Base-by-base conservation (phyloP, 2,329 filamentous ascomycete genomes). In the Venturia asperata region DNA sequence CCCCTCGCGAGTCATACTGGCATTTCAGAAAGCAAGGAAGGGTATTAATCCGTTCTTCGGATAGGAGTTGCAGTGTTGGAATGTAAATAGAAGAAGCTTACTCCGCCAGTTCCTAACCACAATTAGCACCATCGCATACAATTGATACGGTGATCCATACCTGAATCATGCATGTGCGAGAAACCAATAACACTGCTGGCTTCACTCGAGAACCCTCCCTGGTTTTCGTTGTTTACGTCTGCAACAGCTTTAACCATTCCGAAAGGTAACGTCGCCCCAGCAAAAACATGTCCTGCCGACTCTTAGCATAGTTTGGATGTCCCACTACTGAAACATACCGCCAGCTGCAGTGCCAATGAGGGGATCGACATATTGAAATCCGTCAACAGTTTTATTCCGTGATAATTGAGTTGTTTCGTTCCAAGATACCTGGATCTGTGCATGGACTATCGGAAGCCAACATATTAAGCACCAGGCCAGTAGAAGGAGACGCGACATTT, bases 121-220 rank as follows among this genome's bases (percentile, higher is more conserved):
- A 73, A 72, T 75, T 71, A 13, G 74, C 67, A 17, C 70, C 70
- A 15, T 9, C 2, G 42, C 47, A 30, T 42, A 17, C 41, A 49
- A 42, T 62, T 66, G 47, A 64, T 69, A 67, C 73, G 70, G 27
- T 72, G 69, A 30, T 72, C 11, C 72, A 70, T 72, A 73, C 72
- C 63, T 73, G 74, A 37, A 71, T 83, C 81, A 70, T 84, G 82
- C 77, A 82, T 81, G 21, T 72, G 72, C 34, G 73, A 76, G 67
- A 80, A 79, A 9, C 77, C 78, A 19, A 76, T 79, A 30, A 80
- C 73, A 24, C n/a, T 27, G 19, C 73, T 75, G 10, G 71, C 72
- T 52, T 79, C 77, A 5, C 77, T 79, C 5, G 82, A 80, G 70
- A 84, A 86, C 0, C 83, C 83, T 52, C 81, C 83, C 65, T 85